Conservation (phyloP, 345 rosid species). For the Boechera stricta region DNA sequence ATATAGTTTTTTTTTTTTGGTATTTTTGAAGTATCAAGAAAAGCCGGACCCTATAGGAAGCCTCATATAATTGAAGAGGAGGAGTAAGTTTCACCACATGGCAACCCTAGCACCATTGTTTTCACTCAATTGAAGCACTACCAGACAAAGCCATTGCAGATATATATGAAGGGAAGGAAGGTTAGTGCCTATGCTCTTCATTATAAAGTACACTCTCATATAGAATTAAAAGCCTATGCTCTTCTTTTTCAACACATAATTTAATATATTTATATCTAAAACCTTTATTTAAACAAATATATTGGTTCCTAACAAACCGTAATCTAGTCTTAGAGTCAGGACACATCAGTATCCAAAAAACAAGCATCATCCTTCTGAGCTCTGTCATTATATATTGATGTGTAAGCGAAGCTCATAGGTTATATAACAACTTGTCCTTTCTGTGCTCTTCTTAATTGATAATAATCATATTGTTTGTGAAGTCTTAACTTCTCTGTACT, state of each 20-base stretch:
- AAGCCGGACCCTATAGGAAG: constrained; percentile 46
- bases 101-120: constrained; percentile 54
- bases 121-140: constrained; percentile 54
- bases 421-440: constrained; percentile 17
- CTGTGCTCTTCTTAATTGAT: constrained; percentile 30
- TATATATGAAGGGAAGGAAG: constrained; percentile 43
- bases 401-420: constrained; percentile 31
- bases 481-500: constrained; percentile 33
- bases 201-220: constrained; percentile 42
- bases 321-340: constrained; percentile 31
- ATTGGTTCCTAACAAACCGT: constrained; percentile 28
- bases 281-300: constrained; percentile 31
- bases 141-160: constrained; percentile 58
- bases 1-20: constrained; percentile 13
- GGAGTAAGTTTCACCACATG: constrained; percentile 52
- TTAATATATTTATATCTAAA: constrained; percentile 16
- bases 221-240: constrained; percentile 43
- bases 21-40: constrained; percentile 34
- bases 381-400: constrained; percentile 31
- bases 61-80: constrained; percentile 53
- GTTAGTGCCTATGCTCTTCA: constrained; percentile 44
- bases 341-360: constrained; percentile 30
- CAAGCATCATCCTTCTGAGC: constrained; percentile 19
- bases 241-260: constrained; percentile 38
- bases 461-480: neutral